Percentiles rank a stretch among this genome's conserved stretches.
These are phyloP conservation scores for Sindora glabra DNA, from an alignment of 306 rosid genomes.

Conservation along the genomic window DNA sequence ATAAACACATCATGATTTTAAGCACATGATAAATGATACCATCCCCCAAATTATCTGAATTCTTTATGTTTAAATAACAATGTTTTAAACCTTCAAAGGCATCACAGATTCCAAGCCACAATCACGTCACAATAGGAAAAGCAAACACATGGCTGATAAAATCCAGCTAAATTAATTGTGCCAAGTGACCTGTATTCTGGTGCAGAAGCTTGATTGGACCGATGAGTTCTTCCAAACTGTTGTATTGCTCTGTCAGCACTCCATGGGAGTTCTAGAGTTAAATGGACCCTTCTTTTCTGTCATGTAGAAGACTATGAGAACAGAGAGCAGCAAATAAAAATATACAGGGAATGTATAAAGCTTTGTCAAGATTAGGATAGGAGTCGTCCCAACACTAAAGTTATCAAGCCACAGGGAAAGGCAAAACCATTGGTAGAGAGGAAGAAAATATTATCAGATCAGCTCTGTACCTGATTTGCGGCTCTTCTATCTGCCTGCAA, in stretches of 20 bases:
- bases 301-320: conserved; percentile 9
- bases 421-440: not conserved
- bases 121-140: not conserved
- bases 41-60: too few relatives aligned
- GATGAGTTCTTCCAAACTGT: conserved; percentile 99
- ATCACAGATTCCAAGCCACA: not conserved
- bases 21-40: too few relatives aligned
- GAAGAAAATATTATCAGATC: not conserved
- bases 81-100: too few relatives aligned
- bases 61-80: too few relatives aligned
- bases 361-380: not conserved
- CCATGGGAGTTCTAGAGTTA: conserved; percentile 98
- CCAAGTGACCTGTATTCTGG: conserved; percentile 79
- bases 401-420: conserved; percentile 1
- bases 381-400: conserved; percentile 2
- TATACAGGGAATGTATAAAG: conserved; percentile 5
- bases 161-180: not conserved
- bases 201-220: conserved; percentile 98
- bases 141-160: not conserved
- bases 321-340: conserved; percentile 7
- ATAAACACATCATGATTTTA: too few relatives aligned
- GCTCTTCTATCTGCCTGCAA: conserved; percentile 98
- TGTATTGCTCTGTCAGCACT: conserved; percentile 99
- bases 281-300: conserved; percentile 95
- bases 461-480: conserved; percentile 60